Conservation (phyloP, 352 stramenopile genomes). For the Pythium sp. region DNA sequence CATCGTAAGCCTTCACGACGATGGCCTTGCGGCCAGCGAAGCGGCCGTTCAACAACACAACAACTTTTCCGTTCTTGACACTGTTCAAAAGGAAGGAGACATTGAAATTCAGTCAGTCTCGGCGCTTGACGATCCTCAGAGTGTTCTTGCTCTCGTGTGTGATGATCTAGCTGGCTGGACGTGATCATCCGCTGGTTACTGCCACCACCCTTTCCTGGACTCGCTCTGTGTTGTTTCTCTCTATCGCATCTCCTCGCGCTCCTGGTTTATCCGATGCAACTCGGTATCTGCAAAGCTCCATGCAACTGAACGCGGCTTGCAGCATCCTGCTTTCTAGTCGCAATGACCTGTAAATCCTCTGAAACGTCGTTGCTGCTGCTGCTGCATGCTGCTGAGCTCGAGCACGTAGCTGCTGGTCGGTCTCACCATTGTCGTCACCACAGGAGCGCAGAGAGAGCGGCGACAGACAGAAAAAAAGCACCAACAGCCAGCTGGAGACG, state of each 20-base stretch:
- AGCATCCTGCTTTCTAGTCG: background rate
- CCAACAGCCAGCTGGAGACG: background rate
- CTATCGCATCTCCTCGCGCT: background rate
- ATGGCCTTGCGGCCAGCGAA: slow-evolving; percentile 99
- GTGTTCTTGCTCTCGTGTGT: background rate
- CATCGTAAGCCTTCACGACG: slow-evolving; percentile 98
- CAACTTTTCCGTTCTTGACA: slow-evolving; percentile 99
- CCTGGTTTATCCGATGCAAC: background rate
- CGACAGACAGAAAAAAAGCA: background rate
- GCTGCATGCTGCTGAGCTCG: background rate
- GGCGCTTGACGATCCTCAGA: background rate
- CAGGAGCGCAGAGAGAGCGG: slow-evolving; percentile 2
- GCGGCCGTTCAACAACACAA: slow-evolving; percentile 98
- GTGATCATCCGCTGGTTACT: background rate
- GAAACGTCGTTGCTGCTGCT: background rate
- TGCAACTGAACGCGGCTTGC: background rate
- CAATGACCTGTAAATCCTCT: background rate
- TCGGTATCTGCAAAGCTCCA: background rate
- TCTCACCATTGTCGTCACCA: background rate
- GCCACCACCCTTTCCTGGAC: background rate
- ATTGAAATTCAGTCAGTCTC: slow-evolving; percentile 17
- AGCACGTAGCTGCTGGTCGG: background rate
- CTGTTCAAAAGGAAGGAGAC: slow-evolving; percentile 30
- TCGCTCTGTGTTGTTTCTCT: background rate
- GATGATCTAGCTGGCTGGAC: background rate